phyloP scores from a whole-genome alignment of 352 stramenopile species.

The Phytopythium aichiense region DNA sequence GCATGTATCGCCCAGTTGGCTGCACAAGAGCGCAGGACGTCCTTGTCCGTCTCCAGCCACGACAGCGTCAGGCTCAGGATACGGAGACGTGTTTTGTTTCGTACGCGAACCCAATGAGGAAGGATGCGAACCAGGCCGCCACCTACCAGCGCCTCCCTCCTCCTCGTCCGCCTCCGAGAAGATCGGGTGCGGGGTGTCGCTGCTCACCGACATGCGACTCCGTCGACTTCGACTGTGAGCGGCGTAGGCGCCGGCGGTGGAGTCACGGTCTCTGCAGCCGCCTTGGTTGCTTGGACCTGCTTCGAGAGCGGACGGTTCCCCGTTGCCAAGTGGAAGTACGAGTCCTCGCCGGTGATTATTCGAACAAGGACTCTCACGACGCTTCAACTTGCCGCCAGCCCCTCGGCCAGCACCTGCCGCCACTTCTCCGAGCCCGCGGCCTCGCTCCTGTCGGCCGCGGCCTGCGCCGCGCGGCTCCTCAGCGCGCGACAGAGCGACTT shows the following conservation, averaged over 20 bases:
- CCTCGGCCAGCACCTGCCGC: neutral
- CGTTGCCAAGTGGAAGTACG: slow-evolving; percentile 90
- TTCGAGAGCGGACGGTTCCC: slow-evolving; percentile 89
- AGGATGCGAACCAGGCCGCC: no score
- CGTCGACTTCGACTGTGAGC: neutral
- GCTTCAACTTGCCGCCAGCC: neutral
- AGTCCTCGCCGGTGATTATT: neutral
- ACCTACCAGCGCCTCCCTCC: no score
- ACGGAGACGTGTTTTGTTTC: no score
- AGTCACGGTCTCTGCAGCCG: neutral
- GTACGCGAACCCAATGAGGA: no score
- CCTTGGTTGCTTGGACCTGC: slow-evolving; percentile 26
- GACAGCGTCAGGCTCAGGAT: no score
- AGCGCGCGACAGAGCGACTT: slow-evolving; percentile 39
- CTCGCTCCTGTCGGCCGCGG: neutral
- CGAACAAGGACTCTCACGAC: neutral
- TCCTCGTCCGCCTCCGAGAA: no score
- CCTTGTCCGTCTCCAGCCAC: no score
- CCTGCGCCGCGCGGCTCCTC: slow-evolving; percentile 8
- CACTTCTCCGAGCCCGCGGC: neutral
- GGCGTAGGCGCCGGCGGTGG: no score
- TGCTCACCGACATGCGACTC: no score
- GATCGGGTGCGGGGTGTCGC: no score
- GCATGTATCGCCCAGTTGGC: no score
- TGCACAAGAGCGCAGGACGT: no score